phyloP scores from a whole-genome alignment of 371 early-diverging fungal genomes.

The Coemansia sp. region DNA sequence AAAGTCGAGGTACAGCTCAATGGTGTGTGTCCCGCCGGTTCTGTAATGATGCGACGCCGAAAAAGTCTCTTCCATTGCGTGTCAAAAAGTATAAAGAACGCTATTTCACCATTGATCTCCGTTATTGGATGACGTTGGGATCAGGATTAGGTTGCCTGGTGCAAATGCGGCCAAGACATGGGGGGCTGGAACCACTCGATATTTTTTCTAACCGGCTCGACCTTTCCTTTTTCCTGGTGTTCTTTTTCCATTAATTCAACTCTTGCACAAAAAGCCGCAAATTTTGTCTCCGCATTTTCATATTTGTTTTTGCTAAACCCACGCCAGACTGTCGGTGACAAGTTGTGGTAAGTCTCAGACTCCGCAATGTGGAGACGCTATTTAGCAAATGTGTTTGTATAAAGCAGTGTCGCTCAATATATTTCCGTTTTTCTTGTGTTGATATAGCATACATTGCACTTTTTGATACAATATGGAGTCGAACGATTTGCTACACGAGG shows the following conservation, averaged over 20 bases:
- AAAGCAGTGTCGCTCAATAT: background rate
- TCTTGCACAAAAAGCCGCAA: conserved; percentile 1
- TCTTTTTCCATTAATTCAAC: background rate
- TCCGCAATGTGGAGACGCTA: background rate
- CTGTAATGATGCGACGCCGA: too few relatives aligned
- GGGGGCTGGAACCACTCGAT: background rate
- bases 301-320: background rate
- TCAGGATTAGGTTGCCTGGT: background rate
- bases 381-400: background rate
- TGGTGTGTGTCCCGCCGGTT: too few relatives aligned
- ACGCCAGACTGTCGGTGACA: background rate
- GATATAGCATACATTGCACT: background rate
- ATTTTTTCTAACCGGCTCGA: background rate
- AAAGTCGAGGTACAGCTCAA: conserved; percentile 46
- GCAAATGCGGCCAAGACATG: background rate
- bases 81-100: too few relatives aligned
- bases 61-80: too few relatives aligned
- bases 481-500: background rate
- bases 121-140: background rate
- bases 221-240: background rate
- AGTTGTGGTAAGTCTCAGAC: background rate
- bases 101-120: too few relatives aligned
- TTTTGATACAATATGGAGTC: background rate
- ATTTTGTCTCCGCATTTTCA: background rate
- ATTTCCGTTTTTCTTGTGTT: too few relatives aligned